Conservation (phyloP, 2,329 filamentous ascomycete genomes). For the Helicocarpus griseus region DNA sequence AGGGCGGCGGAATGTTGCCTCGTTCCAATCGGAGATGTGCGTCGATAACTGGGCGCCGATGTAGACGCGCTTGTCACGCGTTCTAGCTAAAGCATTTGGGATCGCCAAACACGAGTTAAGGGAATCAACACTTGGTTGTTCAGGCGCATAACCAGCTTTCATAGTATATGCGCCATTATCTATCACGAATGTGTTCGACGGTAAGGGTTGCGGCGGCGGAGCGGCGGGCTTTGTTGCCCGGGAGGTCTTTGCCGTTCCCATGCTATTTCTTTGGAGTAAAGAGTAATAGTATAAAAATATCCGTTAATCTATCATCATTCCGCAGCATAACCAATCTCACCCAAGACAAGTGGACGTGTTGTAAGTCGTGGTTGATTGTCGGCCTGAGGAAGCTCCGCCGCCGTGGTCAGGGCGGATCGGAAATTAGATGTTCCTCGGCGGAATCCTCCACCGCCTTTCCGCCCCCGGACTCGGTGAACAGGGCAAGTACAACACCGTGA, state of each 20-base stretch:
- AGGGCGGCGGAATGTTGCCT: slow-evolving; percentile 74
- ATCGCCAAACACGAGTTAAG: slow-evolving; percentile 53
- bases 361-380: no score
- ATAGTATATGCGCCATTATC: slow-evolving; percentile 90
- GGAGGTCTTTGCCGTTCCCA: slow-evolving; percentile 28
- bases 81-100: slow-evolving; percentile 81
- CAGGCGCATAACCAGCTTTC: slow-evolving; percentile 70
- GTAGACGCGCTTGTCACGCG: slow-evolving; percentile 68
- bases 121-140: slow-evolving; percentile 23
- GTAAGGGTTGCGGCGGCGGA: slow-evolving; percentile 41
- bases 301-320: background rate
- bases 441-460: background rate
- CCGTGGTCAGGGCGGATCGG: no score
- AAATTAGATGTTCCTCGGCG: background rate
- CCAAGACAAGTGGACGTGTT: no score
- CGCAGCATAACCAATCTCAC: no score
- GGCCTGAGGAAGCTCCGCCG: no score
- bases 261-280: slow-evolving; percentile 6
- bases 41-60: slow-evolving; percentile 64
- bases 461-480: no score
- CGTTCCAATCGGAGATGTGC: slow-evolving; percentile 77
- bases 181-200: slow-evolving; percentile 65
- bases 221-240: slow-evolving; percentile 43
- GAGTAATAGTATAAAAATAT: background rate
- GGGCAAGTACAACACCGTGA: no score